Conservation (phyloP, 257 asterid species). For the Forsythia suspensa region DNA sequence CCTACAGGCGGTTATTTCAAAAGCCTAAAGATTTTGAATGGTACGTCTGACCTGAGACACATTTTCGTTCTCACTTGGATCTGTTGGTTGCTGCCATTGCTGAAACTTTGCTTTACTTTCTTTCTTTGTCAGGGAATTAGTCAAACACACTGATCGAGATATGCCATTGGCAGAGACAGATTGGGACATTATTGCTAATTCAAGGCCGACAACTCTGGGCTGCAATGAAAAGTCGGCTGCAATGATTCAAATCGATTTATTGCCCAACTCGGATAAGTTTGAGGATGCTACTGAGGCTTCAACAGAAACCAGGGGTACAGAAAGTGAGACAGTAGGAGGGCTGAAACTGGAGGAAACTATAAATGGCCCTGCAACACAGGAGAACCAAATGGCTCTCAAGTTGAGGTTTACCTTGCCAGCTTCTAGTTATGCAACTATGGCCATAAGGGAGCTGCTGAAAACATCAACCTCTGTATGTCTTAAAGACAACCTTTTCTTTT, state of each 20-base stretch:
- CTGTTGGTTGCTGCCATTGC: slow-evolving; percentile 15
- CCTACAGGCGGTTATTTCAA: slow-evolving; percentile 86
- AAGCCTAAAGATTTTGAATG: slow-evolving; percentile 86
- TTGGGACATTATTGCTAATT: slow-evolving; percentile 61
- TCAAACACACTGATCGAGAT: slow-evolving; percentile 66
- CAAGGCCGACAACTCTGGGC: slow-evolving; percentile 29
- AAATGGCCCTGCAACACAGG: slow-evolving; percentile 35
- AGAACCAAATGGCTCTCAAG: slow-evolving; percentile 70
- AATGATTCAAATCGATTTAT: slow-evolving; percentile 22
- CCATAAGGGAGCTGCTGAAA: slow-evolving; percentile 93
- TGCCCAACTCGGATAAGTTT: slow-evolving; percentile 24
- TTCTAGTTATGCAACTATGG: slow-evolving; percentile 99
- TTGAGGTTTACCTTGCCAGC: slow-evolving; percentile 87
- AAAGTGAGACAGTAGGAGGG: slow-evolving; percentile 24
- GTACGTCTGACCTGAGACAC: slow-evolving; percentile 39
- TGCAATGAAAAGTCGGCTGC: slow-evolving; percentile 25
- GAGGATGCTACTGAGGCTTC: slow-evolving; percentile 24
- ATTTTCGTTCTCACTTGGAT: slow-evolving; percentile 6
- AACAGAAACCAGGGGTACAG: slow-evolving; percentile 16
- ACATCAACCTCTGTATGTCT: slow-evolving; percentile 86
- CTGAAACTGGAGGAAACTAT: slow-evolving; percentile 32
- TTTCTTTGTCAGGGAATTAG: slow-evolving; percentile 62
- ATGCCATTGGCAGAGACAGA: slow-evolving; percentile 82
- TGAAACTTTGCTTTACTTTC: slow-evolving; percentile 9
- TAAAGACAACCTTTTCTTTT: slow-evolving; percentile 8